phyloP scores from a whole-genome alignment of 2,329 filamentous ascomycete genomes.

The Periglandula ipomoeae region DNA sequence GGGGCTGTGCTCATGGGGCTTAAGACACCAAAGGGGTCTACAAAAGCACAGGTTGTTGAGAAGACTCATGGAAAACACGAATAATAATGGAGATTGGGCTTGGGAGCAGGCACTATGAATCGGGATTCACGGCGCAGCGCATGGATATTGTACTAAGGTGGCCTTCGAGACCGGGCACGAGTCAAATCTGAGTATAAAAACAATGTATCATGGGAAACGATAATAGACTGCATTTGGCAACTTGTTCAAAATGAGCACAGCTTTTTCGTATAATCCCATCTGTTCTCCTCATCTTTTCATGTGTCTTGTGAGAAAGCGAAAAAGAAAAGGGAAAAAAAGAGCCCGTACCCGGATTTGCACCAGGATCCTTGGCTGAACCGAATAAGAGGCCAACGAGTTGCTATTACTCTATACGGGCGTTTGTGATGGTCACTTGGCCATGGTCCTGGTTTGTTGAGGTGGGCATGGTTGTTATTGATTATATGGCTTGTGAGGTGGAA shows the following conservation, averaged over 20 bases:
- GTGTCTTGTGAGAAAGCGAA: background rate
- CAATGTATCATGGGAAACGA: background rate
- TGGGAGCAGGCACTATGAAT: background rate
- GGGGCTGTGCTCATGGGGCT: slow-evolving; percentile 64
- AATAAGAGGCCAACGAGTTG: slow-evolving; percentile 28
- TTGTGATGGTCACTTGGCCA: background rate
- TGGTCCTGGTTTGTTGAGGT: background rate
- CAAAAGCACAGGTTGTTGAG: slow-evolving; percentile 7
- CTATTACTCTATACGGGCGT: slow-evolving; percentile 25
- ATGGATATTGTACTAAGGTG: background rate
- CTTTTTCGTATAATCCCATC: background rate
- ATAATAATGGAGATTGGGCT: background rate
- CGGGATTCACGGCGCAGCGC: background rate
- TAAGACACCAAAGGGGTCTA: slow-evolving; percentile 45
- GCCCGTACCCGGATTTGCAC: slow-evolving; percentile 28
- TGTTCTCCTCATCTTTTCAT: background rate
- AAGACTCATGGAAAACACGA: slow-evolving; percentile 15
- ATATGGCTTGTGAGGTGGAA: background rate
- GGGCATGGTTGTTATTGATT: background rate
- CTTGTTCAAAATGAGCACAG: background rate
- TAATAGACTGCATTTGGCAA: background rate
- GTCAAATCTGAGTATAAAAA: background rate
- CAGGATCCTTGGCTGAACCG: slow-evolving; percentile 25
- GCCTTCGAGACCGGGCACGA: background rate
- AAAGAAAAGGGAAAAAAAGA: slow-evolving; percentile 7